These are phyloP conservation scores for Pythium phragmitis DNA, from an alignment of 352 stramenopile species.

Conservation along the genomic window DNA sequence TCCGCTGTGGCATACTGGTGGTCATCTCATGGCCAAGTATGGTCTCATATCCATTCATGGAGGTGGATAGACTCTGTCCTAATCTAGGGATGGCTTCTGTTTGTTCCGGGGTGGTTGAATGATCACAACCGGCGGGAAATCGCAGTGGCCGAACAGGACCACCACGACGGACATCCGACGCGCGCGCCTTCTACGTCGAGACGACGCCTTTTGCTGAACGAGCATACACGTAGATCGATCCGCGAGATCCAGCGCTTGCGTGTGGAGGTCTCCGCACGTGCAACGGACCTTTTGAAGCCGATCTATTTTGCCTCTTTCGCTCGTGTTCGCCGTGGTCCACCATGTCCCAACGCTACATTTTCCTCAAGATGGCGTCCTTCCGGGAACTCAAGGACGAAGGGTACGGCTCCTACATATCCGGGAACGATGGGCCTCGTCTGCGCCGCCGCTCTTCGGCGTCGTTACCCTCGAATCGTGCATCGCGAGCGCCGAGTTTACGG, in stretches of 20 bases:
- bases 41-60: not conserved
- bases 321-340: constrained; percentile 5
- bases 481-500: constrained; percentile 21
- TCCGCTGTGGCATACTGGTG: constrained; percentile 8
- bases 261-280: constrained; percentile 1
- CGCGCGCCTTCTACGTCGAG: not conserved
- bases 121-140: not conserved
- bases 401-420: constrained; percentile 18
- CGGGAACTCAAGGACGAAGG: constrained; percentile 36
- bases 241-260: constrained; percentile 5
- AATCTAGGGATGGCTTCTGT: not conserved
- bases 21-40: constrained; percentile 4
- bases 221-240: not conserved
- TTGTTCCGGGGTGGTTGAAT: not conserved
- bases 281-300: not conserved
- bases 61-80: not conserved
- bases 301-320: not conserved
- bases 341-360: constrained; percentile 51
- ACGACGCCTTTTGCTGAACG: not conserved
- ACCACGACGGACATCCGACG: not conserved
- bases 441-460: constrained; percentile 29
- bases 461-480: constrained; percentile 22
- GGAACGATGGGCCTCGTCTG: constrained; percentile 1
- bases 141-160: not conserved
- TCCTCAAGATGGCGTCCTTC: constrained; percentile 43